Evolutionary conservation across 352 stramenopile species (phyloP).

Genomic region (Globisporangium solare): DNA sequence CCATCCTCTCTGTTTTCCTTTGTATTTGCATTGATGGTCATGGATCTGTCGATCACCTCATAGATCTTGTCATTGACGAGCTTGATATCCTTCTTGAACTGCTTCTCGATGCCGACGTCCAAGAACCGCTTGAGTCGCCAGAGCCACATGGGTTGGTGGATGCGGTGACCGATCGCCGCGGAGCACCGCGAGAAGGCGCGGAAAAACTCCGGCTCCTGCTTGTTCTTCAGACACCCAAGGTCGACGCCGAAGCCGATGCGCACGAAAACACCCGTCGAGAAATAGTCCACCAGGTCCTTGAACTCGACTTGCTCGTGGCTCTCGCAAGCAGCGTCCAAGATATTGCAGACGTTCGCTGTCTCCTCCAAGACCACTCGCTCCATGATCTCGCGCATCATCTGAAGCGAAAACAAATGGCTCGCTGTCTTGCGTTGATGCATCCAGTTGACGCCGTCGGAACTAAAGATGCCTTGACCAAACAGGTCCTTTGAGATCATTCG

Average conservation of each 20-base stretch:
- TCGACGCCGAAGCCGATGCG: constrained; percentile 66
- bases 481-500: constrained; percentile 36
- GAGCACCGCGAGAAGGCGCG: constrained; percentile 26
- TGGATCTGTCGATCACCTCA: constrained; percentile 38
- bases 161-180: constrained; percentile 18
- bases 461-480: constrained; percentile 71
- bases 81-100: constrained; percentile 26
- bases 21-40: constrained; percentile 18
- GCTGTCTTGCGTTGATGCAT: constrained; percentile 68
- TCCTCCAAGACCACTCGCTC: constrained; percentile 33
- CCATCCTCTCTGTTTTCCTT: not conserved
- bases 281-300: constrained; percentile 38
- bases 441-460: constrained; percentile 58
- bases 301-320: constrained; percentile 25
- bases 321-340: constrained; percentile 12
- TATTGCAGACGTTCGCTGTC: constrained; percentile 23
- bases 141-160: constrained; percentile 44
- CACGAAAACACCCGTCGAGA: constrained; percentile 64
- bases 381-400: constrained; percentile 53
- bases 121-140: constrained; percentile 33
- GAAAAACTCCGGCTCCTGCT: constrained; percentile 31
- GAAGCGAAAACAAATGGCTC: constrained; percentile 84
- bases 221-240: constrained; percentile 22
- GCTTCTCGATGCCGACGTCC: constrained; percentile 24
- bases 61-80: constrained; percentile 38